Evolutionary conservation across 768 basidiomycete species (phyloP).

Genomic region (Lentinula sp.): DNA sequence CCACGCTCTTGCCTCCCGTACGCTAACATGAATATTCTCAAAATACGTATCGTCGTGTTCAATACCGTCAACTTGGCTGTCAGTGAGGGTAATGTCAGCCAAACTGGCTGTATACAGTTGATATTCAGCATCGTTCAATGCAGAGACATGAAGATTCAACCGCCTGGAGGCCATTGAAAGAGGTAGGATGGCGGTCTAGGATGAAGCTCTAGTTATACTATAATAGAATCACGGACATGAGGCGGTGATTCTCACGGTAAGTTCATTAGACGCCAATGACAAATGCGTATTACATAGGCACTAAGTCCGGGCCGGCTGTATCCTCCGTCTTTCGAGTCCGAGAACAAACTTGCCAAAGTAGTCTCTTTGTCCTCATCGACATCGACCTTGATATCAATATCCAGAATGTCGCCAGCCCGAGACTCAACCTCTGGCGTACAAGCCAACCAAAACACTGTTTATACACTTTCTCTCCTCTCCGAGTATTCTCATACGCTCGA

Average conservation of each 20-base stretch:
- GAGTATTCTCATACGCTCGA: conserved; percentile 93
- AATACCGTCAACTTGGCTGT: conserved; percentile 21
- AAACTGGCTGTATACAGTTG: conserved; percentile 58
- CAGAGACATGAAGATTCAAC: conserved; percentile 56
- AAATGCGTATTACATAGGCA: background rate
- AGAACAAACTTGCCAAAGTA: too few species aligned
- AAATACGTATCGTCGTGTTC: conserved; percentile 42
- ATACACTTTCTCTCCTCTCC: conserved; percentile 63
- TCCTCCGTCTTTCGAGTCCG: background rate
- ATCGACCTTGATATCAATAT: background rate
- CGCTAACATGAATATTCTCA: conserved; percentile 47
- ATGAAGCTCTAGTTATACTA: background rate
- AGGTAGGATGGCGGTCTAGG: background rate
- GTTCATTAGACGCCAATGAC: background rate
- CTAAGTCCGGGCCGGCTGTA: background rate
- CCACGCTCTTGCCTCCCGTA: conserved; percentile 71
- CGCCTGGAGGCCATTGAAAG: conserved; percentile 1
- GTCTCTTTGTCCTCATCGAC: background rate
- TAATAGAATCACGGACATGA: background rate
- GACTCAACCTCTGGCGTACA: background rate
- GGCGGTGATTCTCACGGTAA: background rate
- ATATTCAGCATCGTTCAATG: conserved; percentile 71
- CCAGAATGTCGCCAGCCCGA: background rate
- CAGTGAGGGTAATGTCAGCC: conserved; percentile 38
- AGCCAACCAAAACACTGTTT: conserved; percentile 29